Base-by-base conservation (phyloP, 1,284 basidiomycete genomes). In the Meira nashicola region DNA sequence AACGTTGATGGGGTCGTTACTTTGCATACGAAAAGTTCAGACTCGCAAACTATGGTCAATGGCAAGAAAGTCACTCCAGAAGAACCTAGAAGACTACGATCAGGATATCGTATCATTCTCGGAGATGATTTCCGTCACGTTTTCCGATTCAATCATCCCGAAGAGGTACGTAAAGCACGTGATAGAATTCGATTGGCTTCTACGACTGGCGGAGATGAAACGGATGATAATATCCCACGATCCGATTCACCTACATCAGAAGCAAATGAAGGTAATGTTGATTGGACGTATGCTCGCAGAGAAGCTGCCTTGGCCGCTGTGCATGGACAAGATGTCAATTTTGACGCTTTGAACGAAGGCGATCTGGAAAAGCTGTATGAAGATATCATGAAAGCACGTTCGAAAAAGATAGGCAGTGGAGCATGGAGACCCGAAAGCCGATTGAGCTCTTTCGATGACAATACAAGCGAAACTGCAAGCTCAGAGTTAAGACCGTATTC, bases 71-170 rank as follows among this genome's bases (percentile, higher is more conserved):
- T 75, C 2, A 11, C 58, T 0, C 59, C 69, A 3, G 66, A 64
- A 37, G 67, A 74, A 61, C 73, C 73, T 0, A 69, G 65, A 44
- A 55, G 73, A 17, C 83, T 95, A 47, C 86, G 87, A 19, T 93
- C 92, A 52, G 94, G 94, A 25, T 97, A 88, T 78, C 89, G 94
- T 46, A 92, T 98, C 71, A 97, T 98, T 77, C 83, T 98, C 54
- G 93, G 94, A 56, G 50, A 53, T 19, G 93, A 97, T 71, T 88
- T 93, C 65, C 50, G 50, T 2, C 95, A 98, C 80, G 92, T 97
- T 58, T 98, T 98, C 80, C 86, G 94, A 15, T 97, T 96, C 82
- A 97, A 95, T 52, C 66, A 73, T 54, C 71, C 73, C 6, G 68
- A 71, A 33, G 71, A 73, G 41, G 71, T 71, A 9, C 59, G 71